Evolutionary conservation across 768 basidiomycete genomes (phyloP).

Genomic region (Psilocybe azurescens): DNA sequence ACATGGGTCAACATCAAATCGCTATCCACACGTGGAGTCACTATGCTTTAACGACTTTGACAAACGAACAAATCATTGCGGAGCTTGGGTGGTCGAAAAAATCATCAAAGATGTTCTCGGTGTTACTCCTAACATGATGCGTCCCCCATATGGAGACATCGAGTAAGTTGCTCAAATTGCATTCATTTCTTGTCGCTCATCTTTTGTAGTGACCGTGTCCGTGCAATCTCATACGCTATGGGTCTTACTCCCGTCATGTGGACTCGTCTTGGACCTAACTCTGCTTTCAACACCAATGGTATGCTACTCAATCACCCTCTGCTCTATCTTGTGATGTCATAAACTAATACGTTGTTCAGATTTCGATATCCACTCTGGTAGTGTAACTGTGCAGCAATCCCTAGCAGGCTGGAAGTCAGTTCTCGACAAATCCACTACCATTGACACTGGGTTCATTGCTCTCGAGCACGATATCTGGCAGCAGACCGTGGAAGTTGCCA

Average conservation of each 20-base stretch:
- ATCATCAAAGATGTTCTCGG: conserved; percentile 83
- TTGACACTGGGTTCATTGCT: conserved; percentile 85
- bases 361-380: conserved; percentile 79
- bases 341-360: conserved; percentile 45
- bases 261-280: conserved; percentile 65
- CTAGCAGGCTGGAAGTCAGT: conserved; percentile 77
- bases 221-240: conserved; percentile 84
- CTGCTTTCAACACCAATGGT: conserved; percentile 78
- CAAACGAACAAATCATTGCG: conserved; percentile 84
- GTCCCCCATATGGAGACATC: conserved; percentile 84
- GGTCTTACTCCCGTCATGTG: conserved; percentile 84
- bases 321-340: not conserved
- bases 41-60: conserved; percentile 68
- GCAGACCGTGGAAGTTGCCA: conserved; percentile 84
- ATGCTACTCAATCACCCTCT: conserved; percentile 13
- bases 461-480: conserved; percentile 88
- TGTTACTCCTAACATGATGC: conserved; percentile 79
- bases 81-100: conserved; percentile 88
- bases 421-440: conserved; percentile 59
- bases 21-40: conserved; percentile 77
- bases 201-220: conserved; percentile 74
- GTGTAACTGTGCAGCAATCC: conserved; percentile 61
- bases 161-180: conserved; percentile 48
- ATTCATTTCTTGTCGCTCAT: not conserved
- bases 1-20: conserved; percentile 81